These are phyloP conservation scores for Colletotrichum sansevieriae DNA, from an alignment of 2,329 filamentous ascomycete species.

Conservation along the genomic window DNA sequence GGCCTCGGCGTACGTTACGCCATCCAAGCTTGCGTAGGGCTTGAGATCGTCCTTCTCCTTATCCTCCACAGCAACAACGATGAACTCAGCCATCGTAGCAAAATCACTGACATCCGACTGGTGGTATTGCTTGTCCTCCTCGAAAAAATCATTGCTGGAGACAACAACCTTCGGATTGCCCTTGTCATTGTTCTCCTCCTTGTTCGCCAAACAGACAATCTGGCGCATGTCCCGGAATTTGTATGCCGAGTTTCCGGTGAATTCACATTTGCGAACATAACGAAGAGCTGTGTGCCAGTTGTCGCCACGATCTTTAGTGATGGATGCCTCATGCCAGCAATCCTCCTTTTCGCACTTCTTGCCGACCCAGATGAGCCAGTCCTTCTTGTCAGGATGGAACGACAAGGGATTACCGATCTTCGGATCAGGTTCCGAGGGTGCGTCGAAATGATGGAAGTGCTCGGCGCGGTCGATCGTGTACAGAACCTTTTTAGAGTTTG, in stretches of 20 bases:
- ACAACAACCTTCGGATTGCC: conserved; percentile 76
- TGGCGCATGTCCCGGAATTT: conserved; percentile 65
- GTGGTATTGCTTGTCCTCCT: conserved; percentile 70
- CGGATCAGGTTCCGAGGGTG: conserved; percentile 66
- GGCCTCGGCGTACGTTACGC: conserved; percentile 83
- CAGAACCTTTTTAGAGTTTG: conserved; percentile 72
- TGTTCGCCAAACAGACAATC: conserved; percentile 68
- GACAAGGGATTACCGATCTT: conserved; percentile 62
- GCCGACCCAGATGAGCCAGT: conserved; percentile 95
- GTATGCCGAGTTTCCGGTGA: conserved; percentile 76
- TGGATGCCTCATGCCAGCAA: conserved; percentile 81
- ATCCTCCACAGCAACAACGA: conserved; percentile 85
- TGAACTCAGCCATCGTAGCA: conserved; percentile 96
- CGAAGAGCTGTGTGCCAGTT: conserved; percentile 82
- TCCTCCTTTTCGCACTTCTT: conserved; percentile 72
- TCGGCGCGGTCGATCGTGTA: conserved; percentile 87
- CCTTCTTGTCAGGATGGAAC: conserved; percentile 88
- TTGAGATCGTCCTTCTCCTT: conserved; percentile 75
- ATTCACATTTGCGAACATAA: conserved; percentile 86
- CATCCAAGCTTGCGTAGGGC: conserved; percentile 89
- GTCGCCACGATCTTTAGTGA: conserved; percentile 83
- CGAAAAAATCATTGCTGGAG: conserved; percentile 84
- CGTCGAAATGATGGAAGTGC: conserved; percentile 79
- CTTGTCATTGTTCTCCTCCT: conserved; percentile 74
- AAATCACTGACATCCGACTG: conserved; percentile 84